Base-by-base conservation (phyloP, 2,329 filamentous ascomycete genomes). In the Fusarium zealandicum region DNA sequence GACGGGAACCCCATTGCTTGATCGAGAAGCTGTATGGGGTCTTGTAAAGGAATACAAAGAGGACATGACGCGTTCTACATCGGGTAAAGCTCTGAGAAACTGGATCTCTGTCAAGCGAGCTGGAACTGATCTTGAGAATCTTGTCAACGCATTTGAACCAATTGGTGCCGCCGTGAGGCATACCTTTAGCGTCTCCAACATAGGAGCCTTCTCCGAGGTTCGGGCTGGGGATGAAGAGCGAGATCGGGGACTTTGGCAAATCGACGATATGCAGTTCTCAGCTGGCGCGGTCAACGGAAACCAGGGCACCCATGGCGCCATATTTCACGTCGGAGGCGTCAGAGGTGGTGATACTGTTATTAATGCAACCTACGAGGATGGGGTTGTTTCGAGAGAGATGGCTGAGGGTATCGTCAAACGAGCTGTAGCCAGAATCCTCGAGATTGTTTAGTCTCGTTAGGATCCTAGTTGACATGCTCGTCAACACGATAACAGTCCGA, bases 241-340 rank as follows among this genome's bases (percentile, higher is more conserved):
- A 17, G 38, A 35, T 10, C 27, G 38, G 38, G 27, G 33, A 12
- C 20, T 45, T 2, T 54, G 57, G 27, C 51, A 33, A 28, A 60
- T 63, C 16, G 56, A 54, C n/a, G 60, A 63, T 9, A 38, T 62
- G 3, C 57, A 57, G 14, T 63, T 63, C 14, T 63, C 60, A 4
- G 57, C 56, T 10, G 51, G 32, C 0, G 44, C 59, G 3, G 31
- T 47, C 6, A 51, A 57, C 9, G 60, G 59, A 1, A 45, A 16
- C 17, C 49, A 55, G 2, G 53, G 60, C 1, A 51, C 46, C 11
- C 60, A 57, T 14, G 49, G 57, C 1, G 42, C 51, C 6, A 51
- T 59, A 2, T 63, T 63, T 20, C 43, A 38, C 39, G 35, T 57
- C 10, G 37, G 22, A n/a, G 48, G 48, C 7, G 27, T 44, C 25